Conservation (phyloP, 2,329 filamentous ascomycete genomes). For the Clarireedia paspali region DNA sequence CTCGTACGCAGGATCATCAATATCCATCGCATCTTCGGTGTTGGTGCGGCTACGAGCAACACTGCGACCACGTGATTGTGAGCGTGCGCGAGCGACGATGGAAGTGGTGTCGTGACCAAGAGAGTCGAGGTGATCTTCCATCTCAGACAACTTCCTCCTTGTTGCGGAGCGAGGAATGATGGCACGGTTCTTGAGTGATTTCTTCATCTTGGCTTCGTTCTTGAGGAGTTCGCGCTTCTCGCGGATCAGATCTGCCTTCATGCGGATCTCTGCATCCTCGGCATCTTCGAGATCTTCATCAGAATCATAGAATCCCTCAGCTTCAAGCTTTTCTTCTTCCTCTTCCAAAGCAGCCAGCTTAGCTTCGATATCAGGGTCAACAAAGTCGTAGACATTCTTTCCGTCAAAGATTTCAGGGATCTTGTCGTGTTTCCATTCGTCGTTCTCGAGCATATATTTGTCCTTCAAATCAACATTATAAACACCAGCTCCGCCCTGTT, state of each 20-base stretch:
- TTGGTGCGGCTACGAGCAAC: conserved; percentile 53
- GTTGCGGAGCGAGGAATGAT: conserved; percentile 78
- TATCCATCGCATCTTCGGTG: conserved; percentile 68
- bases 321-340: conserved; percentile 88
- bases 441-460: conserved; percentile 79
- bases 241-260: conserved; percentile 91
- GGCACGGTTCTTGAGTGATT: conserved; percentile 94
- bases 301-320: conserved; percentile 88
- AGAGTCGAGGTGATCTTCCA: conserved; percentile 77
- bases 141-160: conserved; percentile 76
- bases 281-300: conserved; percentile 75
- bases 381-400: conserved; percentile 95
- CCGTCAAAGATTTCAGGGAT: conserved; percentile 91
- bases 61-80: conserved; percentile 64
- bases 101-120: conserved; percentile 79
- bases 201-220: conserved; percentile 92
- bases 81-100: conserved; percentile 65
- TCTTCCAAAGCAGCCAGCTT: conserved; percentile 89
- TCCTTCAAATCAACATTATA: conserved; percentile 89
- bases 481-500: conserved; percentile 91
- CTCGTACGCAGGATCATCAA: conserved; percentile 50
- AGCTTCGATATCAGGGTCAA: conserved; percentile 92
- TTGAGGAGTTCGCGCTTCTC: conserved; percentile 89
- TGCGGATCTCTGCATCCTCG: conserved; percentile 77
- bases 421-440: conserved; percentile 93